A percentile compares a stretch with the other conserved stretches of the same genome.
These are phyloP conservation scores for Colletotrichum limetticola DNA, from an alignment of 2,329 filamentous ascomycete species.

Conservation along the genomic window DNA sequence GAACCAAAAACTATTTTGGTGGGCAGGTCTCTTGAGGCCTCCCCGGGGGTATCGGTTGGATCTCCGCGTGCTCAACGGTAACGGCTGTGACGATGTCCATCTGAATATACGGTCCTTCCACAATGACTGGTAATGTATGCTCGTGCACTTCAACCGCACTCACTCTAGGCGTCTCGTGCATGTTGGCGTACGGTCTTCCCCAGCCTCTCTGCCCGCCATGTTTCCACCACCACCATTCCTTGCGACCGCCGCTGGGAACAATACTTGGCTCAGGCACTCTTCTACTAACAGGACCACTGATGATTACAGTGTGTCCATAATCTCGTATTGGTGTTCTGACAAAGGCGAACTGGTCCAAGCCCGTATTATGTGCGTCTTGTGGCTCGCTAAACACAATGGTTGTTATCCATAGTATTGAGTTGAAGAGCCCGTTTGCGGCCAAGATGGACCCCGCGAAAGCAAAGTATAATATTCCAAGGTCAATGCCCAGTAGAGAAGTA, in stretches of 20 bases:
- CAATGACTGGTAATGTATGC: not conserved
- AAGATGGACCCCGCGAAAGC: constrained; percentile 63
- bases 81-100: constrained; percentile 56
- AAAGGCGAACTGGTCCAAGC: constrained; percentile 39
- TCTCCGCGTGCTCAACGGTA: constrained; percentile 45
- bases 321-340: constrained; percentile 25
- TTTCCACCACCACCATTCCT: constrained; percentile 33
- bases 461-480: constrained; percentile 60
- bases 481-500: constrained; percentile 61
- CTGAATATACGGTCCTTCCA: constrained; percentile 45
- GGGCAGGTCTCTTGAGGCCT: not conserved
- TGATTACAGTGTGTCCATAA: constrained; percentile 24
- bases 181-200: constrained; percentile 20
- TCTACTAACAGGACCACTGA: constrained; percentile 18
- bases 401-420: constrained; percentile 49
- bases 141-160: not conserved
- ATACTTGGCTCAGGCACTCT: constrained; percentile 2
- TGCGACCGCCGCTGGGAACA: not conserved
- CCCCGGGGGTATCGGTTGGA: not conserved
- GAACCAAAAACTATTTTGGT: not conserved
- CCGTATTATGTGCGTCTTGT: constrained; percentile 41
- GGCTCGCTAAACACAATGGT: constrained; percentile 43
- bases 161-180: constrained; percentile 8
- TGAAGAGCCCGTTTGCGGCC: constrained; percentile 57
- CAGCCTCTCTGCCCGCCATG: constrained; percentile 15